Evolutionary conservation across 441 rosid genomes (phyloP).

Genomic region (Bruguiera hainesii): DNA sequence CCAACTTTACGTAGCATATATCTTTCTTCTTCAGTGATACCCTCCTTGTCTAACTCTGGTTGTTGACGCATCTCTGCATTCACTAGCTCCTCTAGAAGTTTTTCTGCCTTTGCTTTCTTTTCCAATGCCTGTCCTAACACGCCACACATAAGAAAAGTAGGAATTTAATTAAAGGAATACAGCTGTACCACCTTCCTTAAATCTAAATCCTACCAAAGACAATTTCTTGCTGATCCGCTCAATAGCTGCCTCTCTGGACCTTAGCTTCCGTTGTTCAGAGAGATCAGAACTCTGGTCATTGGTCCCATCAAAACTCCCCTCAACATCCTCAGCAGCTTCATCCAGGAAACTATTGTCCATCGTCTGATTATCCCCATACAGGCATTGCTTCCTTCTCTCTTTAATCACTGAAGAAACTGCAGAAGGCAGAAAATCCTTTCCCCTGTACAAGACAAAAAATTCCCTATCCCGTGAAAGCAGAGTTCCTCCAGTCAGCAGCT

Average conservation of each 20-base stretch:
- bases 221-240: conserved; percentile 60
- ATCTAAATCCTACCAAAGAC: conserved; percentile 53
- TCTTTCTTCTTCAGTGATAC: conserved; percentile 86
- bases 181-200: conserved; percentile 24
- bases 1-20: conserved; percentile 92
- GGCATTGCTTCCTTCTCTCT: conserved; percentile 58
- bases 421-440: conserved; percentile 93
- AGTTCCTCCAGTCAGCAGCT: conserved; percentile 92
- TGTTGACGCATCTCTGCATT: conserved; percentile 40
- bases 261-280: conserved; percentile 33
- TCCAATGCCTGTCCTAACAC: conserved; percentile 58
- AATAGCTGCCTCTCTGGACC: conserved; percentile 50
- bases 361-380: conserved; percentile 34
- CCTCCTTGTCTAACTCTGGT: conserved; percentile 70
- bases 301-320: conserved; percentile 20
- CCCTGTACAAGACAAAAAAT: conserved; percentile 82
- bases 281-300: conserved; percentile 24
- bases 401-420: conserved; percentile 87
- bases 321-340: conserved; percentile 25
- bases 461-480: conserved; percentile 85
- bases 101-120: conserved; percentile 83
- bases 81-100: conserved; percentile 64
- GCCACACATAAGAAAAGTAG: conserved; percentile 15
- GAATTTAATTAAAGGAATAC: conserved; percentile 12
- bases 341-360: conserved; percentile 21